Evolutionary conservation across 1,284 basidiomycete species (phyloP).

Genomic region (Malassezia slooffiae): DNA sequence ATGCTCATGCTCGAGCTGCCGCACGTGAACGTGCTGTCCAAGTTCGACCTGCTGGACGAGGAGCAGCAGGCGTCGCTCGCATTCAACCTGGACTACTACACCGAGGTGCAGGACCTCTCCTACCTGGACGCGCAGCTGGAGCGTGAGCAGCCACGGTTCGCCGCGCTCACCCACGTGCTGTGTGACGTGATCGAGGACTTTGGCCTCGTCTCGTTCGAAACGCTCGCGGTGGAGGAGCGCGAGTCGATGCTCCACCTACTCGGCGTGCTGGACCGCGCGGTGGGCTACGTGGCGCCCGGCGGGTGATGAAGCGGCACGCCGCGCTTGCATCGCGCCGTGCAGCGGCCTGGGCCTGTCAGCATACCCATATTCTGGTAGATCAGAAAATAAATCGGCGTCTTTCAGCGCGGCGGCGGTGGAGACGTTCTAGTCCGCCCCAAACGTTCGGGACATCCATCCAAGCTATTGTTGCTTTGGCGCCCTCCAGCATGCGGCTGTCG

Average conservation of each 20-base stretch:
- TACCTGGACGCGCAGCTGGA: constrained; percentile 59
- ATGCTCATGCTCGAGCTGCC: constrained; percentile 98
- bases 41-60: constrained; percentile 68
- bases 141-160: constrained; percentile 18
- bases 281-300: constrained; percentile 27
- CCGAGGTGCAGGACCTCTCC: constrained; percentile 88
- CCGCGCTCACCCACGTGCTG: constrained; percentile 68
- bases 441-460: too few species aligned
- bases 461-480: too few species aligned
- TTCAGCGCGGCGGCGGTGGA: too few species aligned
- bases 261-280: constrained; percentile 38
- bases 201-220: constrained; percentile 89
- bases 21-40: constrained; percentile 91
- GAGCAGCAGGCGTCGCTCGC: constrained; percentile 49
- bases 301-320: too few species aligned
- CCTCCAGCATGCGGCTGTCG: too few species aligned
- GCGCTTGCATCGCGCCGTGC: too few species aligned
- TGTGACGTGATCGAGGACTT: constrained; percentile 88
- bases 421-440: too few species aligned
- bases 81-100: constrained; percentile 95
- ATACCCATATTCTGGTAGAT: too few species aligned
- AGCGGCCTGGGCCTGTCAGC: too few species aligned
- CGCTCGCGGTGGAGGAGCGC: constrained; percentile 57
- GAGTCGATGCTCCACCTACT: constrained; percentile 39
- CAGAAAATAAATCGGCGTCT: too few species aligned